Evolutionary conservation across 495 filamentous ascomycete genomes (phyloP).

Genomic region (Symbiotaphrina buchneri): DNA sequence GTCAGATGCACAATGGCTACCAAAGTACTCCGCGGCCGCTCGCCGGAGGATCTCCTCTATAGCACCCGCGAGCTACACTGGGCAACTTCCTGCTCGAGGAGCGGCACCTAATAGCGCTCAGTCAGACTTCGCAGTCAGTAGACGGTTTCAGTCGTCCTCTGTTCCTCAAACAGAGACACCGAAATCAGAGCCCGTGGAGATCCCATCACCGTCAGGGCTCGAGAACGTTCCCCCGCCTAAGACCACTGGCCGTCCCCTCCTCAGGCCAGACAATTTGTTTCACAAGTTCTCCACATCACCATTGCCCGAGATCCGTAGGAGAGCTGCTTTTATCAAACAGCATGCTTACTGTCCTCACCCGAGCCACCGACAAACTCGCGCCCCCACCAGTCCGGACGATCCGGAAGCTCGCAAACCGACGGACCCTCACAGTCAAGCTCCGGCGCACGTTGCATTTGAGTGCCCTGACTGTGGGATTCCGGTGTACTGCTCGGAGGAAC

Average conservation of each 20-base stretch:
- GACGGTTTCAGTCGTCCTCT: background rate
- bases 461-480: conserved; percentile 94
- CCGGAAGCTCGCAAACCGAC: conserved; percentile 29
- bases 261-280: conserved; percentile 57
- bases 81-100: too few relatives aligned
- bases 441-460: conserved; percentile 71
- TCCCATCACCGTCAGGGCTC: background rate
- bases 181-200: background rate
- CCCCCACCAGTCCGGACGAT: conserved; percentile 32
- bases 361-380: conserved; percentile 45
- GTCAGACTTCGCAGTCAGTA: too few relatives aligned
- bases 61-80: too few relatives aligned
- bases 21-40: too few relatives aligned
- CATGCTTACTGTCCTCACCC: conserved; percentile 86
- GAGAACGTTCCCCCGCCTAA: background rate
- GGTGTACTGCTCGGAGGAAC: conserved; percentile 75
- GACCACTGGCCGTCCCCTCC: background rate
- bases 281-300: conserved; percentile 80
- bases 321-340: conserved; percentile 73
- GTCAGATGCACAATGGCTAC: too few relatives aligned
- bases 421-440: conserved; percentile 26
- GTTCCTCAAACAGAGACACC: background rate
- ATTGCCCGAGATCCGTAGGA: conserved; percentile 54
- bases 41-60: too few relatives aligned
- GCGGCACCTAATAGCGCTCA: too few relatives aligned